Evolutionary conservation across 1,139 yeast species (phyloP), one percentile per base, ranked within the genome.

Genomic region (Suhomyces bribrorum): DNA sequence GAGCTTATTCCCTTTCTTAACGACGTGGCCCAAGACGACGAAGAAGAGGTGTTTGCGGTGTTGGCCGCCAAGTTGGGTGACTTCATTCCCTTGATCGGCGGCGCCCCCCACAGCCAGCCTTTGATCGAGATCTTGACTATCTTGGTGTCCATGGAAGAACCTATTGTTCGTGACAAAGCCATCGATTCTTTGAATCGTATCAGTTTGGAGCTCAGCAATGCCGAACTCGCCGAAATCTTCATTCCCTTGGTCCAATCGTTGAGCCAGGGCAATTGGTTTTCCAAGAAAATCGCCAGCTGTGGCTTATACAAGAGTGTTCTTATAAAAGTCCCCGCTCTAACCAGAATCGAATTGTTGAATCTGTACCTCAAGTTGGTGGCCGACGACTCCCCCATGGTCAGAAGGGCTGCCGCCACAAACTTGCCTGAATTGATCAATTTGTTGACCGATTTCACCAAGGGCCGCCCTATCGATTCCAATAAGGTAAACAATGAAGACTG

Each of bases 341-440:
- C 68, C 8, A 72, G 92, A 61, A 73, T 73, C 37, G 83, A 81
- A 35, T 71, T 92, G 45, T 73, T 89, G 46, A 73, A 75, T 31
- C 62, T 83, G 40, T 90, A 84, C 61, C 71, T 80, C 46, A 84
- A 82, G 50, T 71, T 92, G 49, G 79, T 87, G 36, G 77, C 78
- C 47, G 98, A 94, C 62, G 98, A 94, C 46, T 88, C 96, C 16
- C 99, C 99, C 43, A 90, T 94, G 97, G 98, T 92, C 26, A 81
- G 97, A 63, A 81, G 97, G 58, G 85, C 96, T 13, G 95, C 97
- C 13, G 97, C 96, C 7, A 79, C 81, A 30, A 80, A 85, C 59
- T 75, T 92, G 50, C 96, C 97, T 2, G 69, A 64, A 31, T 68
- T 90, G 41, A 79, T 90, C 49, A 78, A 80, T 48, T 66, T 78